phyloP scores from a whole-genome alignment of 441 rosid genomes.

The Hura crepitans region DNA sequence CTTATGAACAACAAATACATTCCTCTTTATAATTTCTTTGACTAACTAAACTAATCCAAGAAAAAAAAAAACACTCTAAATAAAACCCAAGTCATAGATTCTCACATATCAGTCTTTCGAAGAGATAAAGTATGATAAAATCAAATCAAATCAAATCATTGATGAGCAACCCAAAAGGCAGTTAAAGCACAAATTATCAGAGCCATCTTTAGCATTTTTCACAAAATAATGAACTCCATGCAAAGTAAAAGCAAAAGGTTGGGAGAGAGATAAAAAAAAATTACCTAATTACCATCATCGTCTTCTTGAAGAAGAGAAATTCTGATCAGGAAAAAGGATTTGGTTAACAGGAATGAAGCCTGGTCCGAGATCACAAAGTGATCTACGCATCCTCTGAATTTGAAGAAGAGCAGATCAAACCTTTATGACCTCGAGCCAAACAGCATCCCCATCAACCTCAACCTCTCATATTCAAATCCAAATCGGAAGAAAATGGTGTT shows the following conservation, averaged over 20 bases:
- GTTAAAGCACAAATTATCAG: conserved; percentile 1
- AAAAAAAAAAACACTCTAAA: not conserved
- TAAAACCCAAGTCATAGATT: not conserved
- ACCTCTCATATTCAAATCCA: conserved; percentile 21
- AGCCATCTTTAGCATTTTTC: conserved; percentile 7
- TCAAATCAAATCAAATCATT: not conserved
- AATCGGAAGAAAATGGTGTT: not conserved
- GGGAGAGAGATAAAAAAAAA: not conserved
- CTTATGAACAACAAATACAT: too few species aligned
- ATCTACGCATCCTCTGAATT: conserved; percentile 13
- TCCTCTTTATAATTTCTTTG: too few species aligned
- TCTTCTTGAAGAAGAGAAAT: not conserved
- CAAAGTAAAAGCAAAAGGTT: not conserved
- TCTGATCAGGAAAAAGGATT: conserved; percentile 17
- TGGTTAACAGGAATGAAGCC: conserved; percentile 61
- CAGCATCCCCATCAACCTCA: conserved; percentile 54
- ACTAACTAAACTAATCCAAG: not conserved
- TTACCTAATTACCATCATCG: not conserved
- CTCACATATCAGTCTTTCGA: not conserved
- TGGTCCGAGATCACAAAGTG: conserved; percentile 52
- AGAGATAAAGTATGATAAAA: not conserved
- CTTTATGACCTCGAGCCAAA: conserved; percentile 50
- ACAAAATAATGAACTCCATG: conserved; percentile 11
- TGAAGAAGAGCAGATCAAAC: conserved; percentile 15
- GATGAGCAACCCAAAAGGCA: conserved; percentile 12